phyloP scores from a whole-genome alignment of 495 filamentous ascomycete species.

The Talaromyces proteolyticus region DNA sequence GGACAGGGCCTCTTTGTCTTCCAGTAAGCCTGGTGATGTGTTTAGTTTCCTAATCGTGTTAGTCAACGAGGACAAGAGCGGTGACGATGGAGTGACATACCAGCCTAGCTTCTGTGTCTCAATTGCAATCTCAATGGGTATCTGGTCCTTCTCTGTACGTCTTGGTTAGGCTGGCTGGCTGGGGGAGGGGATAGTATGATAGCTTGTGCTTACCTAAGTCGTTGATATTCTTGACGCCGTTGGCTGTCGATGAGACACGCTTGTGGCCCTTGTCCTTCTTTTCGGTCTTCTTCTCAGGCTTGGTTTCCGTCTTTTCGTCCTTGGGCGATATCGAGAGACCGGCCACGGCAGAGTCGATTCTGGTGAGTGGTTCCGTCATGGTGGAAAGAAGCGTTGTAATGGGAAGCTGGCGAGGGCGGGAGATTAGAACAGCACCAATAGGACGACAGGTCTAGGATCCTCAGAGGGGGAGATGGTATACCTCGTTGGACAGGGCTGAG shows the following conservation, averaged over 20 bases:
- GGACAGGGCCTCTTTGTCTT: slow-evolving; percentile 77
- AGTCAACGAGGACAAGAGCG: background rate
- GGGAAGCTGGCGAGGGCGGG: too few species aligned
- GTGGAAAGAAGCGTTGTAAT: background rate
- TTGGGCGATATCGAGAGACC: slow-evolving; percentile 64
- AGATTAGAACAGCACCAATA: too few species aligned
- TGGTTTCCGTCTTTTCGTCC: slow-evolving; percentile 43
- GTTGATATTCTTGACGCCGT: slow-evolving; percentile 73
- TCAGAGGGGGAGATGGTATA: too few species aligned
- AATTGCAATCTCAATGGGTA: slow-evolving; percentile 69
- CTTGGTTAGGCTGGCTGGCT: background rate
- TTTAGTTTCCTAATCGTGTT: slow-evolving; percentile 73
- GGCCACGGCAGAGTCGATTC: slow-evolving; percentile 83
- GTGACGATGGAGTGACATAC: slow-evolving; percentile 43
- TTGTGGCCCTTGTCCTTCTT: slow-evolving; percentile 50
- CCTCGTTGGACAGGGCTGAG: too few species aligned
- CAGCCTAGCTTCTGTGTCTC: slow-evolving; percentile 89
- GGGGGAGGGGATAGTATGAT: background rate
- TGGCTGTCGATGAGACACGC: slow-evolving; percentile 59
- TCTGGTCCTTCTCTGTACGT: slow-evolving; percentile 62
- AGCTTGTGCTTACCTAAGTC: slow-evolving; percentile 63
- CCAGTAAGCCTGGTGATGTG: slow-evolving; percentile 66
- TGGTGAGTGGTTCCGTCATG: slow-evolving; percentile 69
- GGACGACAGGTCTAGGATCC: too few species aligned
- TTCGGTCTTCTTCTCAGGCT: slow-evolving; percentile 24